phyloP scores from a whole-genome alignment of 2,329 filamentous ascomycete species.

The Aspergillus sp. region DNA sequence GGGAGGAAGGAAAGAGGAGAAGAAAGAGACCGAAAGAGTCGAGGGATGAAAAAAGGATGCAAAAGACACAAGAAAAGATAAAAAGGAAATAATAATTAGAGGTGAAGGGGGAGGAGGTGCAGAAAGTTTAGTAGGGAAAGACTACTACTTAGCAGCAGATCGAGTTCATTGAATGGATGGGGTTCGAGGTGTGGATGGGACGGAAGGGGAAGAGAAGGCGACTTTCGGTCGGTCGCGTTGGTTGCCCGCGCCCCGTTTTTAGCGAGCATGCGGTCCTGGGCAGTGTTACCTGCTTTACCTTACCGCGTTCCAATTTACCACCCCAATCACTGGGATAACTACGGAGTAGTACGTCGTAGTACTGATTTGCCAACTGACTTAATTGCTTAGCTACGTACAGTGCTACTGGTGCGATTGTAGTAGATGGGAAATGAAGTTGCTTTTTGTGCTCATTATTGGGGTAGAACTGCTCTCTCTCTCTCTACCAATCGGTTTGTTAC shows the following conservation, averaged over 20 bases:
- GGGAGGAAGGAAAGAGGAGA: conserved; percentile 20
- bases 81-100: conserved; percentile 19
- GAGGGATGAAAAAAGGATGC: conserved; percentile 12
- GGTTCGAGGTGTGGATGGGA: conserved; percentile 1
- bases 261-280: background rate
- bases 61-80: conserved; percentile 19
- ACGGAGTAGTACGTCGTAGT: too few relatives aligned
- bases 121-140: conserved; percentile 13
- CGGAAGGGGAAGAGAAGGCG: conserved; percentile 11
- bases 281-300: background rate
- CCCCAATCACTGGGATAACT: too few relatives aligned
- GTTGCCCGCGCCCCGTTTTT: conserved; percentile 7
- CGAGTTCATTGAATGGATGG: conserved; percentile 10
- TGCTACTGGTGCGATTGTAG: too few relatives aligned
- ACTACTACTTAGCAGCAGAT: conserved; percentile 7
- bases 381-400: too few relatives aligned
- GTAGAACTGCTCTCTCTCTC: background rate
- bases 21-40: conserved; percentile 15
- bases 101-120: conserved; percentile 17
- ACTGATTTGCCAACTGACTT: too few relatives aligned
- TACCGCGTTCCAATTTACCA: background rate
- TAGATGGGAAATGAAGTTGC: too few relatives aligned
- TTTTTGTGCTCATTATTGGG: too few relatives aligned
- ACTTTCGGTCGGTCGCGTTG: conserved; percentile 8
- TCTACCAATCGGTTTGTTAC: background rate